A percentile compares a stretch with the other conserved stretches of the same genome.
Evolutionary conservation across 768 basidiomycete genomes (phyloP).

Genomic region (Amanita pseudoporphyria): DNA sequence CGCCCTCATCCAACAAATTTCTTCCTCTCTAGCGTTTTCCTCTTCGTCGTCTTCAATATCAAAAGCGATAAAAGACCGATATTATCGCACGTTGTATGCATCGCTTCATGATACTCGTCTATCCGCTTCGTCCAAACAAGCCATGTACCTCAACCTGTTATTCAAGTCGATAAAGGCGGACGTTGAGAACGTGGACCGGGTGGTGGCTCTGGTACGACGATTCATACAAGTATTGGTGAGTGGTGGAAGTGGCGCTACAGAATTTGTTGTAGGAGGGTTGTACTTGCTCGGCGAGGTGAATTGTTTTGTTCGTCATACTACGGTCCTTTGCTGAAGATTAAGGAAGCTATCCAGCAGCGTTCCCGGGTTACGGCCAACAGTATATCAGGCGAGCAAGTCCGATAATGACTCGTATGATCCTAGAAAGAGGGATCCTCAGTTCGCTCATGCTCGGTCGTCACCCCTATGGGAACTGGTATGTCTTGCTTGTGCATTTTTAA

Average conservation of each 20-base stretch:
- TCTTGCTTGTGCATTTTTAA: conserved; percentile 5
- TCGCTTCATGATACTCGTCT: conserved; percentile 81
- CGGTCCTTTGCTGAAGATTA: neutral
- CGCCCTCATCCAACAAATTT: conserved; percentile 79
- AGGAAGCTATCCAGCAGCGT: conserved; percentile 31
- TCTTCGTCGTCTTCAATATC: conserved; percentile 31
- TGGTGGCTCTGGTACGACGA: conserved; percentile 74
- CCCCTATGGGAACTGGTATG: conserved; percentile 89
- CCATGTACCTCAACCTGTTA: conserved; percentile 91
- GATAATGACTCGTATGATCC: conserved; percentile 59
- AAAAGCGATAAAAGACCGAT: conserved; percentile 50
- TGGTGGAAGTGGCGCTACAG: conserved; percentile 65
- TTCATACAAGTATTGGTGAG: conserved; percentile 72
- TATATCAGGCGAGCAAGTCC: conserved; percentile 20
- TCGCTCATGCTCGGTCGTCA: conserved; percentile 66
- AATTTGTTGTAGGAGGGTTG: conserved; percentile 84
- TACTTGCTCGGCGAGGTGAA: conserved; percentile 83
- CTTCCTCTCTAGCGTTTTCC: conserved; percentile 37
- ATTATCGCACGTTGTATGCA: conserved; percentile 82
- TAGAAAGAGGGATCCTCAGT: conserved; percentile 83
- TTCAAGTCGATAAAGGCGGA: conserved; percentile 82
- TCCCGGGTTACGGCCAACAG: conserved; percentile 30
- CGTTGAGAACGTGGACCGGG: conserved; percentile 39
- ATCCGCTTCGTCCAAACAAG: conserved; percentile 80
- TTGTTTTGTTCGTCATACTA: conserved; percentile 1